phyloP scores from a whole-genome alignment of 2,329 filamentous ascomycete genomes.

The Penicillium occitanis region DNA sequence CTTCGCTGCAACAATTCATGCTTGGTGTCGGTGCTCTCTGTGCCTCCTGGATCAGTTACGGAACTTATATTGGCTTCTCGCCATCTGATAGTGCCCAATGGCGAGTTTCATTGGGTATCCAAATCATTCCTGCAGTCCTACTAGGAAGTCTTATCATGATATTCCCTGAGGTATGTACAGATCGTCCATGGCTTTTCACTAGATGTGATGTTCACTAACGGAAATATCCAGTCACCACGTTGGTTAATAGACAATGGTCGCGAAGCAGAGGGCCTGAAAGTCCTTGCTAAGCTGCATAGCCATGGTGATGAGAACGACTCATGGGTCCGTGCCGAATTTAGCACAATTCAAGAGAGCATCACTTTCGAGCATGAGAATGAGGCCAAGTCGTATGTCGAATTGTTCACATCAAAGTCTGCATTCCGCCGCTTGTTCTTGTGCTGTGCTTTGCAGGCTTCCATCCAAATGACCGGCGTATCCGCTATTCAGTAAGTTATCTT shows the following conservation, averaged over 20 bases:
- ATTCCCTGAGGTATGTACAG: constrained; percentile 61
- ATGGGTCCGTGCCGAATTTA: constrained; percentile 71
- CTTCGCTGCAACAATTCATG: constrained; percentile 79
- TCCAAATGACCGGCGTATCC: constrained; percentile 74
- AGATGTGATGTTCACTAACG: constrained; percentile 14
- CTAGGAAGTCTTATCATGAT: constrained; percentile 65
- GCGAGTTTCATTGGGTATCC: constrained; percentile 67
- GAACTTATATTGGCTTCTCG: constrained; percentile 55
- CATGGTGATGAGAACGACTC: constrained; percentile 65
- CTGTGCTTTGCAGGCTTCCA: constrained; percentile 66
- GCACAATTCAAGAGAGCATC: constrained; percentile 68
- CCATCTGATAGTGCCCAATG: constrained; percentile 54
- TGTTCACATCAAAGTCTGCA: constrained; percentile 64
- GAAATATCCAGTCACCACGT: constrained; percentile 52
- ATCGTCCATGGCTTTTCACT: constrained; percentile 21
- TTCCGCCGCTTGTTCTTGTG: constrained; percentile 72
- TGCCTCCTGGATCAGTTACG: constrained; percentile 73
- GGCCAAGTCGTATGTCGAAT: constrained; percentile 68
- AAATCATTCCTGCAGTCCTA: constrained; percentile 66
- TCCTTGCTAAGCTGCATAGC: constrained; percentile 68
- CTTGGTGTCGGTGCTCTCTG: constrained; percentile 71
- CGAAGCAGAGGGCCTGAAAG: constrained; percentile 63
- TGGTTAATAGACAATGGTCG: constrained; percentile 74
- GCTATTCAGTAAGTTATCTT: constrained; percentile 59
- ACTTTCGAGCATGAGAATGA: constrained; percentile 65